Conservation (phyloP, 768 basidiomycete species). For the Mrakia blollopis region DNA sequence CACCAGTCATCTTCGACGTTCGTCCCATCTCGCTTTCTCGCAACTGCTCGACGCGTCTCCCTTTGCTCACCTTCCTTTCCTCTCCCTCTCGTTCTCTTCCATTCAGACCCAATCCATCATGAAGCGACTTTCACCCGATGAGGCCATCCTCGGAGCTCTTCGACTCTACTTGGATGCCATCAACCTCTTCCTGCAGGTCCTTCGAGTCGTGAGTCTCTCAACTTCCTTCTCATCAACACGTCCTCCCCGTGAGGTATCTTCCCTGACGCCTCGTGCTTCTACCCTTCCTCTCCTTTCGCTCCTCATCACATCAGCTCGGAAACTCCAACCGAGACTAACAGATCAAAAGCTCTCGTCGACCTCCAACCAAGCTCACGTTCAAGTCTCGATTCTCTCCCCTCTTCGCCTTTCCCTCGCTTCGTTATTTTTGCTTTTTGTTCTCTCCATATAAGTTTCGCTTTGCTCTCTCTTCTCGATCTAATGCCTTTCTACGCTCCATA, state of each 20-base stretch:
- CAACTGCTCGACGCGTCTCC: too few relatives aligned
- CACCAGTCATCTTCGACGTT: constrained; percentile 80
- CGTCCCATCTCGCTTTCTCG: constrained; percentile 51
- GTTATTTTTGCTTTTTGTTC: neutral
- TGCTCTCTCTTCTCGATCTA: neutral
- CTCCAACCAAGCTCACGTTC: too few relatives aligned
- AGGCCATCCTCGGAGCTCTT: constrained; percentile 84
- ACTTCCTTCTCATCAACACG: neutral
- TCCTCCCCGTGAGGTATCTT: too few relatives aligned
- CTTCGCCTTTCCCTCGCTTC: neutral
- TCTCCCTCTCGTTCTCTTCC: too few relatives aligned
- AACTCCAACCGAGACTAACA: constrained; percentile 20
- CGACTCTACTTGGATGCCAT: constrained; percentile 90
- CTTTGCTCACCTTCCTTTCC: too few relatives aligned
- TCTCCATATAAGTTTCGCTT: neutral
- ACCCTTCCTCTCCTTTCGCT: neutral
- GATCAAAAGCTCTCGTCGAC: too few relatives aligned
- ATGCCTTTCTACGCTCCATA: neutral
- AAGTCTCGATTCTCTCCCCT: neutral
- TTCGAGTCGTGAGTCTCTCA: constrained; percentile 42
- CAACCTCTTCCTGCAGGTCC: constrained; percentile 44
- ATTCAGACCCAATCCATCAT: constrained; percentile 46
- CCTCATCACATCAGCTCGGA: neutral
- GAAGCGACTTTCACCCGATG: constrained; percentile 81
- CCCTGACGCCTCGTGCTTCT: neutral